Percentiles rank a stretch among this genome's conserved stretches.
phyloP scores from a whole-genome alignment of 177 flowering plant species.

The Tripterygium wilfordii region DNA sequence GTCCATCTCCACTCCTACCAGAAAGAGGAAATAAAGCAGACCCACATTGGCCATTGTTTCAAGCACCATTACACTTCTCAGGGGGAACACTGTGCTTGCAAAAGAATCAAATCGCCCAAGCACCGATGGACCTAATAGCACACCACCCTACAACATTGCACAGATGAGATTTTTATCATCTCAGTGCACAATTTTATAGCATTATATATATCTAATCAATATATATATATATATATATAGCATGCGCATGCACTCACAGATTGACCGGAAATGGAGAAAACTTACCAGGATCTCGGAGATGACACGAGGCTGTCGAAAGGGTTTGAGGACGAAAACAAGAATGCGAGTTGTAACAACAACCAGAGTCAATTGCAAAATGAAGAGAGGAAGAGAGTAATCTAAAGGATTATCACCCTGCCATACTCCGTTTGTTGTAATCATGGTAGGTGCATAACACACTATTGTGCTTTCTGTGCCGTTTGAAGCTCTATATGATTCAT shows the following conservation, averaged over 20 bases:
- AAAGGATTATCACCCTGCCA: conserved; percentile 53
- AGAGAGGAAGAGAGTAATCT: conserved; percentile 50
- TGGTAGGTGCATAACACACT: conserved; percentile 47
- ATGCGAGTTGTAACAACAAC: conserved; percentile 34
- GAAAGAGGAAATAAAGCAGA: conserved; percentile 40
- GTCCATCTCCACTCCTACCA: conserved; percentile 53
- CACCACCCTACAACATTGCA: conserved; percentile 26
- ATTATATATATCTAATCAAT: no score
- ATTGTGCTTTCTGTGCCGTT: conserved; percentile 14
- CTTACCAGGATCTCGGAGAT: conserved; percentile 42
- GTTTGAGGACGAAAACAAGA: conserved; percentile 33
- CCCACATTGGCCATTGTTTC: conserved; percentile 54
- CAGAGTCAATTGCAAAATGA: conserved; percentile 36
- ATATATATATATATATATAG: no score
- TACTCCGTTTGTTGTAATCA: conserved; percentile 51
- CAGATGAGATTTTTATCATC: neutral
- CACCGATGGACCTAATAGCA: conserved; percentile 39
- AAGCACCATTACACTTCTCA: conserved; percentile 37
- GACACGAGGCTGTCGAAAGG: conserved; percentile 52
- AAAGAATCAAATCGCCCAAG: conserved; percentile 20
- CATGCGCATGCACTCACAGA: no score
- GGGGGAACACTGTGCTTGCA: conserved; percentile 27
- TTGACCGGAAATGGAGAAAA: neutral
- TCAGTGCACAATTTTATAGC: neutral
- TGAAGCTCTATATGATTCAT: neutral